phyloP scores from a whole-genome alignment of 2,329 filamentous ascomycete species.

The Sclerotiophoma versabilis region DNA sequence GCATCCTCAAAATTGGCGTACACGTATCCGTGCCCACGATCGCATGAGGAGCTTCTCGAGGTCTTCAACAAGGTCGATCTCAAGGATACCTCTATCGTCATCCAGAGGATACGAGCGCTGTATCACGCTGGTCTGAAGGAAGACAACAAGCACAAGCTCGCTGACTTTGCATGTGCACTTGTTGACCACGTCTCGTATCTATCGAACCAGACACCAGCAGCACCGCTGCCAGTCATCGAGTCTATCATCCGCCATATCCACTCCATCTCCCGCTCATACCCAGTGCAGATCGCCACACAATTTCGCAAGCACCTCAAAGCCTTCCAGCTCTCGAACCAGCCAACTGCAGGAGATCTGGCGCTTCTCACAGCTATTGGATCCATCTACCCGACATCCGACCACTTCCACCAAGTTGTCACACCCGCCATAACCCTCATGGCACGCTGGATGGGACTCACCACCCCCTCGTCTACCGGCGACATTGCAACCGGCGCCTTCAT shows the following conservation, averaged over 20 bases:
- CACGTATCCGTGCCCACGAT: constrained; percentile 85
- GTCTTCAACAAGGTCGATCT: constrained; percentile 68
- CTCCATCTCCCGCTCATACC: constrained; percentile 86
- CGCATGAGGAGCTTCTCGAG: constrained; percentile 74
- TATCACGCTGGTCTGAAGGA: constrained; percentile 86
- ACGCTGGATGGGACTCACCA: constrained; percentile 80
- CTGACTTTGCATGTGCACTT: constrained; percentile 70
- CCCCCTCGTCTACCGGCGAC: constrained; percentile 70
- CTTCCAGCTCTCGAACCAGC: constrained; percentile 62
- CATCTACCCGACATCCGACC: constrained; percentile 93
- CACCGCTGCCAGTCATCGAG: constrained; percentile 75
- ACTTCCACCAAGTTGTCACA: constrained; percentile 94
- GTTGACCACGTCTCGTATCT: constrained; percentile 71
- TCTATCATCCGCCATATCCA: constrained; percentile 87
- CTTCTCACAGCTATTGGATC: constrained; percentile 83
- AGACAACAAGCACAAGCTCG: constrained; percentile 84
- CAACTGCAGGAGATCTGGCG: constrained; percentile 74
- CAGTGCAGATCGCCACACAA: constrained; percentile 75
- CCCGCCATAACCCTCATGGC: constrained; percentile 86
- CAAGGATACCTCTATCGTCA: constrained; percentile 74
- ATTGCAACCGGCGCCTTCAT: constrained; percentile 78
- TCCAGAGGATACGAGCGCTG: constrained; percentile 90
- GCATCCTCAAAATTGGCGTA: constrained; percentile 69
- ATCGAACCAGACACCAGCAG: constrained; percentile 57
- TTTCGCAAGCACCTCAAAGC: constrained; percentile 76